A percentile compares a stretch with the other conserved stretches of the same genome.
Evolutionary conservation across 768 basidiomycete species (phyloP).

Genomic region (Lanmaoa pseudosensibilis): DNA sequence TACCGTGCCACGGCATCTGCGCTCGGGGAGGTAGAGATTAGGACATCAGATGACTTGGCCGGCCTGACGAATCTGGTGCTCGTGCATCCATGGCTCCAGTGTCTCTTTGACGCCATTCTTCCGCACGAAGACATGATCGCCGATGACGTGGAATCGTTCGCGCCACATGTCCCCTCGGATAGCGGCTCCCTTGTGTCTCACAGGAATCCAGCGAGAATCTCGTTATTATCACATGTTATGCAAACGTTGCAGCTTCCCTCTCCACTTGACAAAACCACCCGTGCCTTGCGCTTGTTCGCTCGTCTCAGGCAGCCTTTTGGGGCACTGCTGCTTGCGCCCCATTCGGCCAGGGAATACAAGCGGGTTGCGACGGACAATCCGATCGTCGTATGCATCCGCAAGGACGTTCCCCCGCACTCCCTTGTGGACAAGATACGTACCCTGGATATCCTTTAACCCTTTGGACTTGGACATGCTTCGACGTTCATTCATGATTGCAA

Average conservation of each 20-base stretch:
- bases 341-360: constrained; percentile 12
- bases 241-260: constrained; percentile 4
- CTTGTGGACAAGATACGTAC: constrained; percentile 16
- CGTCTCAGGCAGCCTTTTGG: constrained; percentile 19
- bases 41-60: constrained; percentile 7
- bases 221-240: neutral
- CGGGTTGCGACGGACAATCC: constrained; percentile 19
- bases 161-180: neutral
- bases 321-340: constrained; percentile 13
- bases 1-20: constrained; percentile 16
- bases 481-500: neutral
- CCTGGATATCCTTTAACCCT: constrained; percentile 14
- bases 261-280: constrained; percentile 16
- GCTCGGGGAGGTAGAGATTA: constrained; percentile 12
- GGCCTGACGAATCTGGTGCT: constrained; percentile 15
- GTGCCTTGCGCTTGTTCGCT: constrained; percentile 13
- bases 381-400: constrained; percentile 14
- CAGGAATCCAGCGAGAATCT: neutral
- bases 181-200: neutral
- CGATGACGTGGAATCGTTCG: constrained; percentile 4
- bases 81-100: constrained; percentile 21
- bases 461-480: no score
- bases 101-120: constrained; percentile 16
- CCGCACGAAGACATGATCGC: constrained; percentile 23
- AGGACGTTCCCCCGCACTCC: constrained; percentile 5